Percentiles rank a stretch among this genome's conserved stretches.
Conservation (phyloP, 257 asterid species). For the Coffea canephora region DNA sequence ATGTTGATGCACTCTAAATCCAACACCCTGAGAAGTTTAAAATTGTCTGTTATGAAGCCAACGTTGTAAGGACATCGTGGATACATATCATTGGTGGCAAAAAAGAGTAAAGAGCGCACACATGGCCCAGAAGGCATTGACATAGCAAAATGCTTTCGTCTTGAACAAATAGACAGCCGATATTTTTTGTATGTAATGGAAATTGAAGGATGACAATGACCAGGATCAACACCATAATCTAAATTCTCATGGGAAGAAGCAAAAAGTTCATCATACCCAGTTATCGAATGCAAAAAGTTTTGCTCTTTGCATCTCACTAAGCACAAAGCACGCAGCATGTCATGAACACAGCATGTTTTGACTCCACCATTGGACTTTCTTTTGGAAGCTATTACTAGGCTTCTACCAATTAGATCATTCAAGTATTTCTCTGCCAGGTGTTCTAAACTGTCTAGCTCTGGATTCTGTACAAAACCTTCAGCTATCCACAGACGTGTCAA, state of each 20-base stretch:
- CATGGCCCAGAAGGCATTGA: too few relatives aligned
- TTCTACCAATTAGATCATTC: too few relatives aligned
- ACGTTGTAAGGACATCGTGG: not conserved
- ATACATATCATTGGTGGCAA: too few relatives aligned
- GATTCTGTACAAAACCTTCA: not conserved
- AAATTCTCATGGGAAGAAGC: not conserved
- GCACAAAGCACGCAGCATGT: not conserved
- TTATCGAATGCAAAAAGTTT: not conserved
- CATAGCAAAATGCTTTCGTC: too few relatives aligned
- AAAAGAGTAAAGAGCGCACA: too few relatives aligned
- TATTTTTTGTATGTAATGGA: not conserved
- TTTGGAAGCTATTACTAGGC: too few relatives aligned
- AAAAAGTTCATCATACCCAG: not conserved
- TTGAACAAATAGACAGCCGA: too few relatives aligned
- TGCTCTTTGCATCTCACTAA: not conserved
- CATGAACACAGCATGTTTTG: not conserved
- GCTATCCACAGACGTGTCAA: constrained; percentile 1
- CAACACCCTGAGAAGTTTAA: constrained; percentile 11
- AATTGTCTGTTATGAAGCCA: not conserved
- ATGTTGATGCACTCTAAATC: constrained; percentile 14
- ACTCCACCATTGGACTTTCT: not conserved
- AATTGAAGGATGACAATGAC: not conserved
- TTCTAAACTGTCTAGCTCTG: not conserved
- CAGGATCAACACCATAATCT: constrained; percentile 4
- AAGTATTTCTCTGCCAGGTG: too few relatives aligned